Evolutionary conservation across 495 filamentous ascomycete genomes (phyloP).

Genomic region (Sporormia fimetaria): DNA sequence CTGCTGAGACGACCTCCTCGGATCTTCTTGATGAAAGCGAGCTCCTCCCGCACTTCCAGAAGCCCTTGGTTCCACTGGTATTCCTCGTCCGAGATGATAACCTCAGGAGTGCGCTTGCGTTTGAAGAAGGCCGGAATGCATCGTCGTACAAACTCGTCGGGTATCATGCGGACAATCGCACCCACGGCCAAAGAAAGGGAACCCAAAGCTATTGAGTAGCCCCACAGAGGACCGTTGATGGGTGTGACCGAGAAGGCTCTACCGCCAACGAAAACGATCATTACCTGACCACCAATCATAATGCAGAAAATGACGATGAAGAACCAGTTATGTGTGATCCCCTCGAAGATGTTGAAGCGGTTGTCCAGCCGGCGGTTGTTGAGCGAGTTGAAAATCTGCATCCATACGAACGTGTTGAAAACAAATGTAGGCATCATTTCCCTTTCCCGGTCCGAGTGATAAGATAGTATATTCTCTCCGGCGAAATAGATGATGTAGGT

Average conservation of each 20-base stretch:
- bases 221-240: conserved; percentile 62
- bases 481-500: conserved; percentile 69
- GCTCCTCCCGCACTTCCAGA: conserved; percentile 32
- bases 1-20: conserved; percentile 79
- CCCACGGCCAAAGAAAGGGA: conserved; percentile 60
- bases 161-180: conserved; percentile 60
- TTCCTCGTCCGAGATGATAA: conserved; percentile 62
- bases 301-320: conserved; percentile 73
- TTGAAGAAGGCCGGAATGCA: conserved; percentile 39
- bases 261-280: conserved; percentile 71
- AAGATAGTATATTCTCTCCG: conserved; percentile 51
- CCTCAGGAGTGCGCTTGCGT: conserved; percentile 29
- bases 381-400: conserved; percentile 88
- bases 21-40: conserved; percentile 54
- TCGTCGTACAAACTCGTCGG: conserved; percentile 50
- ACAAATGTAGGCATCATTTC: conserved; percentile 55
- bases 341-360: conserved; percentile 81
- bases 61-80: conserved; percentile 44
- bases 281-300: conserved; percentile 70
- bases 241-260: conserved; percentile 52
- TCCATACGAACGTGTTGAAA: conserved; percentile 90
- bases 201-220: conserved; percentile 58
- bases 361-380: conserved; percentile 83
- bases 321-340: conserved; percentile 64
- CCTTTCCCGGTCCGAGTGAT: conserved; percentile 33